Base-by-base conservation (phyloP, 2,329 filamentous ascomycete genomes). In the Colletotrichum orbiculare region DNA sequence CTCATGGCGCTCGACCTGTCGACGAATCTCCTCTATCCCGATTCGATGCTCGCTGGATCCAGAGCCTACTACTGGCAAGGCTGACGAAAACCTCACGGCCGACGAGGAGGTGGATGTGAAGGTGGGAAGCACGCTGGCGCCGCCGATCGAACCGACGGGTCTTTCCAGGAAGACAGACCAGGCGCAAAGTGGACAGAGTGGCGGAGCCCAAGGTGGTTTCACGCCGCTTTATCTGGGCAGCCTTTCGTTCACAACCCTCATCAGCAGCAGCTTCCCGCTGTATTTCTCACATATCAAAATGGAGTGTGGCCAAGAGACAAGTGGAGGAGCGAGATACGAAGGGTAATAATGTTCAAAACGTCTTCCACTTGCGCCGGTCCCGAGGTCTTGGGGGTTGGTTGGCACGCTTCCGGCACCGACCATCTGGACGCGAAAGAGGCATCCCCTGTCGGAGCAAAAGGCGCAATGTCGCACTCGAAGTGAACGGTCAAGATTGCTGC, bases 191-290 rank as follows among this genome's bases (percentile, higher is more conserved):
- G 41, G 57, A 52, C 46, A 17, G 39, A 56, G 41, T 46, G 58
- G 57, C 62, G 57, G 52, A 62, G 57, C 57, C 50, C 45, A 34
- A 25, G 41, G 34, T 56, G 41, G 45, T 25, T 11, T 47, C 50
- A 33, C 39, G 46, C 52, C 46, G 62, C 57, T 65, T 56, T 61
- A 62, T 65, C 41, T 56, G 52, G 50, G 10, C n/a, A 61, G 25
- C 34, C 15, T 13, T 33, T 62, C 46, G 57, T 52, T 55, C 41
- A 56, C 53, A 56, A 56, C 57, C 25, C 52, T 56, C 52, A 43
- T 62, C 25, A 33, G 35, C n/a, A 15, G 45, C 13, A 60, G 17
- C 15, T 15, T 15, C 15, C 15, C 15, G 13, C 38, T 37, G 37
- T 17, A 10, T 42, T 4, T 35, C 5, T 57, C 17, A 49, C 8